Base-by-base conservation (phyloP, 345 rosid species). In the Brassica incana region DNA sequence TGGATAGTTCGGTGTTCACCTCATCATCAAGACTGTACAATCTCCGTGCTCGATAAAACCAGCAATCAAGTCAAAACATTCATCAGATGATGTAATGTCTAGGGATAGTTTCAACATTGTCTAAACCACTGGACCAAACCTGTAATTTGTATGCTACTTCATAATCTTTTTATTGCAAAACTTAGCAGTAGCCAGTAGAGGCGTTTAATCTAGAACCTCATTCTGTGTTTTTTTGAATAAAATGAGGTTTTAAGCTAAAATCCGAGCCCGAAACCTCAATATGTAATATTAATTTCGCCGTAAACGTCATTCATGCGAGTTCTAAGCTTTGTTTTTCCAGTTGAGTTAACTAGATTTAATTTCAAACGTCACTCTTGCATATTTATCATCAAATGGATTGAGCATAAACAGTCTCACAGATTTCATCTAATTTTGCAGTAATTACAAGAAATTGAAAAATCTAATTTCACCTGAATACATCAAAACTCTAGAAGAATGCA, bases 1-100 rank as follows among this genome's bases (percentile, higher is more conserved):
- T 25, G 63, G 87, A 89, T 73, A 84, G 71, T 62, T 48, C 52
- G 3, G 50, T 1, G 45, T 14, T 50, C 30, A 81, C 80, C 9
- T 72, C 84, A 32, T 27, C 30, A 27, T 45, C 67, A 11, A 76
- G 80, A 66, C 2, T 76, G 30, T 76, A 81, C 32, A 72, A 72
- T 50, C 43, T 81, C 14, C 77, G 84, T 33, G 77, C 80, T 0
- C 74, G 84, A 16, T 81, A 81, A 10, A 27, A 27, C 2, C 56
- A 50, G 16, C 18, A n/a, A 50, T n/a, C 56, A 50, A 6, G n/a
- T 7, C n/a, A 14, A 27, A 50, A 50, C 58, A 50, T 50, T 14
- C 18, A 50, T 50, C 58, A 50, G 18, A 50, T 50, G 8, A 50
- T 45, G 6, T 1, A 45, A 11, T 45, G 16, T 50, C 56, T 5